These are phyloP conservation scores for Puccinellia tenuiflora DNA, from an alignment of 176 grass and related monocot genomes.

Conservation along the genomic window DNA sequence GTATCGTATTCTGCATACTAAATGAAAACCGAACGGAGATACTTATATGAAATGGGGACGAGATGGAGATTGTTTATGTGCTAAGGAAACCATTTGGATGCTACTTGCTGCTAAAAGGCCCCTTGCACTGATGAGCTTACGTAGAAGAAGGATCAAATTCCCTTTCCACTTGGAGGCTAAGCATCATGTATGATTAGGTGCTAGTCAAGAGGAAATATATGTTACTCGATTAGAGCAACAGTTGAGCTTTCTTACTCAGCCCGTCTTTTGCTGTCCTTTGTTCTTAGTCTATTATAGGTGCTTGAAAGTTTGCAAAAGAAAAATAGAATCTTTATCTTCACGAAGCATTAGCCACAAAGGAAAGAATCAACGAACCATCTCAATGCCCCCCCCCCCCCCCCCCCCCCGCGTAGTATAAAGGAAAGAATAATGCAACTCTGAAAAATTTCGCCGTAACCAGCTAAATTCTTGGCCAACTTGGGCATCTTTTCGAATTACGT, in stretches of 20 bases:
- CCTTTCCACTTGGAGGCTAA: conserved; percentile 22
- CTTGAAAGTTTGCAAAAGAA: conserved; percentile 12
- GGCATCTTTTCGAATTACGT: neutral
- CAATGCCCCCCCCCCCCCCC: no score
- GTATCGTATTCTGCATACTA: neutral
- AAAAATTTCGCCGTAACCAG: neutral
- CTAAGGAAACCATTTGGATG: conserved; percentile 30
- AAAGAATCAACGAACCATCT: conserved; percentile 50
- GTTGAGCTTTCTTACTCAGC: conserved; percentile 13
- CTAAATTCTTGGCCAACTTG: neutral
- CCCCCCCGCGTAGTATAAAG: conserved; percentile 27
- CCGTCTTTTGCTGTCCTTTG: neutral
- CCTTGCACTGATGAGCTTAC: conserved; percentile 20
- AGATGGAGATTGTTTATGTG: conserved; percentile 24
- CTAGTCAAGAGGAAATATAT: conserved; percentile 9
- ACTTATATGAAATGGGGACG: neutral
- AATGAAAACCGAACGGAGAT: neutral
- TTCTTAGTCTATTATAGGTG: neutral
- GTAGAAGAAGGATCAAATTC: conserved; percentile 41
- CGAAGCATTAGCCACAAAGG: conserved; percentile 48
- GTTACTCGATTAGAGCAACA: neutral
- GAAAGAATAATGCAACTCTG: conserved; percentile 2
- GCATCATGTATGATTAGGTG: conserved; percentile 17
- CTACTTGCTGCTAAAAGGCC: neutral
- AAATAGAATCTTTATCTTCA: conserved; percentile 36